Evolutionary conservation across 2,329 filamentous ascomycete genomes (phyloP).

Genomic region (Paramyrothecium sp.): DNA sequence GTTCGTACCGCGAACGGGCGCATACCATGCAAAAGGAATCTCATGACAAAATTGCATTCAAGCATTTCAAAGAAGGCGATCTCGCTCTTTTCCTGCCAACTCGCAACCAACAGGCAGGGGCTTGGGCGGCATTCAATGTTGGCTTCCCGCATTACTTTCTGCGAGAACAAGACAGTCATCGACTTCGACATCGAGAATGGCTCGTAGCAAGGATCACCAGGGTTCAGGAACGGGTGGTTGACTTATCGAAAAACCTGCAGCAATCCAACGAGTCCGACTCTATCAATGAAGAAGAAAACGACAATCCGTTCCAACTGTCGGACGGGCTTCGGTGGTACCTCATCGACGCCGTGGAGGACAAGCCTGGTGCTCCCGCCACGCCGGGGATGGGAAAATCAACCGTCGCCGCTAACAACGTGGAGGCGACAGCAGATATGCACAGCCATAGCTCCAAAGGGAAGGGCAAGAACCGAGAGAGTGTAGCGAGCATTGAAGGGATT

Average conservation of each 20-base stretch:
- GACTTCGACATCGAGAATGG: constrained; percentile 84
- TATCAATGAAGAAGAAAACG: constrained; percentile 69
- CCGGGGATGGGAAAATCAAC: constrained; percentile 90
- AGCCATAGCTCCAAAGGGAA: constrained; percentile 45
- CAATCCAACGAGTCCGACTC: constrained; percentile 47
- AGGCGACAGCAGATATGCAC: constrained; percentile 74
- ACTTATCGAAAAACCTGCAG: constrained; percentile 77
- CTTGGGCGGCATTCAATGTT: constrained; percentile 98
- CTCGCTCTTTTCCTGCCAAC: constrained; percentile 92
- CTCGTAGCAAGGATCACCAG: constrained; percentile 91
- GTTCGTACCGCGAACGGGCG: constrained; percentile 83
- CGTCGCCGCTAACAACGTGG: constrained; percentile 82
- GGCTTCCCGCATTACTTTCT: constrained; percentile 97
- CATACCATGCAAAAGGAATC: constrained; percentile 79
- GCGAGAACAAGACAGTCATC: constrained; percentile 86
- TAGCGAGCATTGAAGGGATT: constrained; percentile 66
- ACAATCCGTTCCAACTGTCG: constrained; percentile 95
- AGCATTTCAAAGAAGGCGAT: constrained; percentile 94
- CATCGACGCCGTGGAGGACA: constrained; percentile 90
- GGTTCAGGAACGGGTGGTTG: constrained; percentile 89
- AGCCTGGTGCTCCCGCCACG: constrained; percentile 85
- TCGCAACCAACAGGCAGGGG: constrained; percentile 87
- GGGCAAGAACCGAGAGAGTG: constrained; percentile 42
- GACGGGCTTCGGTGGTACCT: constrained; percentile 96
- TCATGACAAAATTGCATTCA: constrained; percentile 94